Evolutionary conservation across 345 rosid species (phyloP).

Genomic region (Gossypium stocksii): DNA sequence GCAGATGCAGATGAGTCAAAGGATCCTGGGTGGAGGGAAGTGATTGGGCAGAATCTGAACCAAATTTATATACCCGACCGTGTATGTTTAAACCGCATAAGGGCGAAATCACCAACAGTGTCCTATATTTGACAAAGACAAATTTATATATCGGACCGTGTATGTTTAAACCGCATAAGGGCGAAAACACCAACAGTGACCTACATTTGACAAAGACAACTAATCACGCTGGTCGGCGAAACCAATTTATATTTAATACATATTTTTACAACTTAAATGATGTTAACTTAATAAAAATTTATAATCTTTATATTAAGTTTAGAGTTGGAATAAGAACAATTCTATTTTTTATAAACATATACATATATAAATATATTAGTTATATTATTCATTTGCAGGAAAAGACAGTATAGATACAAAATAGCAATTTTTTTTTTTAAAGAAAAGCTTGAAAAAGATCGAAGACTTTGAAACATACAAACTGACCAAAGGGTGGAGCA

Average conservation of each 20-base stretch:
- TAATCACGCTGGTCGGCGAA: not conserved
- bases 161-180: not conserved
- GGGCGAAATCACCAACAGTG: too few species aligned
- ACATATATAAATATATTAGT: not conserved
- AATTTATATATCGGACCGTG: not conserved
- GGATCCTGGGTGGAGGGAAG: not conserved
- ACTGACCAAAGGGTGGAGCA: not conserved
- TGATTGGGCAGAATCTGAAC: not conserved
- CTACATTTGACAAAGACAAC: not conserved
- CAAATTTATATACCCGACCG: not conserved
- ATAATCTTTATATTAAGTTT: too few species aligned
- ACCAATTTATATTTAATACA: not conserved
- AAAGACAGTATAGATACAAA: too few species aligned
- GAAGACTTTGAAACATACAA: slow-evolving; percentile 11
- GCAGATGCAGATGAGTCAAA: not conserved
- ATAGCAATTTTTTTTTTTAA: too few species aligned
- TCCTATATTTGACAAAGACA: too few species aligned
- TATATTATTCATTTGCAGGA: not conserved
- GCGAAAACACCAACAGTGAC: not conserved
- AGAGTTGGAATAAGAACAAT: too few species aligned
- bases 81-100: not conserved
- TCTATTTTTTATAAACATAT: not conserved
- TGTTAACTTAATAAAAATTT: not conserved
- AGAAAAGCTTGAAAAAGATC: not conserved
- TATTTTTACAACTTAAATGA: not conserved